Conservation (phyloP, 208 protist species). For the Leishmania aethiopica region DNA sequence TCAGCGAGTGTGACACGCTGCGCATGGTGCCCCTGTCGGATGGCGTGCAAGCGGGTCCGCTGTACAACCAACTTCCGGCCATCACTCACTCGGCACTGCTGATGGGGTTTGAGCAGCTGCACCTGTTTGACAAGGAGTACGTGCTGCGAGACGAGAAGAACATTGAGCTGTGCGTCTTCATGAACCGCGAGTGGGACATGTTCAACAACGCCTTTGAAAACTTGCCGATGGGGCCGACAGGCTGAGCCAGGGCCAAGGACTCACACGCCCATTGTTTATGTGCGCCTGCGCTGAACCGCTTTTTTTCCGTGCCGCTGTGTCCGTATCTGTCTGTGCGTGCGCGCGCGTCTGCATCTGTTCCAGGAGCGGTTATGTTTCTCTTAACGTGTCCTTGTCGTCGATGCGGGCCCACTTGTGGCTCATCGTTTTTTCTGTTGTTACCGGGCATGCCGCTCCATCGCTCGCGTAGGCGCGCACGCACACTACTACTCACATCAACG, state of each 20-base stretch:
- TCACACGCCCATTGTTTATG: background rate
- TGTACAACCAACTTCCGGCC: constrained; percentile 79
- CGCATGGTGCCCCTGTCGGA: constrained; percentile 80
- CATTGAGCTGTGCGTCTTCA: constrained; percentile 88
- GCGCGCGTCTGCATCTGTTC: background rate
- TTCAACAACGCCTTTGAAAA: constrained; percentile 79
- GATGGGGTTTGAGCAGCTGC: constrained; percentile 84
- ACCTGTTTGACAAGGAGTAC: constrained; percentile 80
- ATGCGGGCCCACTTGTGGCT: background rate
- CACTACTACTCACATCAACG: background rate
- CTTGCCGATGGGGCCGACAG: constrained; percentile 16
- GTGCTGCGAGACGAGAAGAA: constrained; percentile 69
- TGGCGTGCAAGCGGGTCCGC: constrained; percentile 54
- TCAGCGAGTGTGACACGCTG: constrained; percentile 70
- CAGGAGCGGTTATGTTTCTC: background rate
- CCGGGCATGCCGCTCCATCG: background rate
- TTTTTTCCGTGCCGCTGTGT: background rate
- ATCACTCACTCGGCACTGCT: constrained; percentile 73
- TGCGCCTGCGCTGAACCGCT: background rate
- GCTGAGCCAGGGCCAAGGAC: background rate
- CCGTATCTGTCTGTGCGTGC: background rate
- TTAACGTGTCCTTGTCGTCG: background rate
- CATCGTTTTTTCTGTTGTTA: background rate
- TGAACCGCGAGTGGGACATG: constrained; percentile 88
- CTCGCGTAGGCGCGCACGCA: background rate